Conservation (phyloP, 1,284 basidiomycete species). For the Moesziomyces aphidis region DNA sequence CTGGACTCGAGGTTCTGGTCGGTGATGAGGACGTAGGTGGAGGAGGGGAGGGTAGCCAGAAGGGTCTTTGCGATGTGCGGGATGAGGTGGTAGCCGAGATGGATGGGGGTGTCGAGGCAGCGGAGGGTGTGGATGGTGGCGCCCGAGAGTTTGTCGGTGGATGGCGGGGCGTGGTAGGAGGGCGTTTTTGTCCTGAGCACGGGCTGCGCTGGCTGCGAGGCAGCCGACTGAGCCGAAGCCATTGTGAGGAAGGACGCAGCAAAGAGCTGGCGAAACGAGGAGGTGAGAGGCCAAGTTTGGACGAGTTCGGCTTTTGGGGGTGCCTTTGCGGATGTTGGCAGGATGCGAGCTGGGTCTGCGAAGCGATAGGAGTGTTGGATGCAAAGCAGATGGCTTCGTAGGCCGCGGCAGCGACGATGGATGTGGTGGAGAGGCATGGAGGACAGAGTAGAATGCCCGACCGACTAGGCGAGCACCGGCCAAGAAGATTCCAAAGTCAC, state of each 20-base stretch:
- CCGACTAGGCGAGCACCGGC: too few species aligned
- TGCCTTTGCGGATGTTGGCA: too few species aligned
- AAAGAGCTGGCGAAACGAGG: too few species aligned
- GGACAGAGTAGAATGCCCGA: too few species aligned
- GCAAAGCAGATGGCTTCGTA: too few species aligned
- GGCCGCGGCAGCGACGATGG: too few species aligned
- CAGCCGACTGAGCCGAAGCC: conserved; percentile 18
- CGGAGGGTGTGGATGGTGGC: conserved; percentile 61
- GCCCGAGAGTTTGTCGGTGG: conserved; percentile 51
- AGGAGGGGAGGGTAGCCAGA: conserved; percentile 77
- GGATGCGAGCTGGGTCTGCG: too few species aligned
- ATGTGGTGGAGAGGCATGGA: too few species aligned
- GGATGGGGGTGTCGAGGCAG: conserved; percentile 62
- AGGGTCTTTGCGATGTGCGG: conserved; percentile 76
- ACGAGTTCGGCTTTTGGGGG: too few species aligned
- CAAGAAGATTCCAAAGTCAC: too few species aligned
- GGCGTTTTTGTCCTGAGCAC: conserved; percentile 60
- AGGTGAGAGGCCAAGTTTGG: too few species aligned
- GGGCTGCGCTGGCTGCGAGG: conserved; percentile 15
- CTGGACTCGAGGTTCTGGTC: conserved; percentile 81
- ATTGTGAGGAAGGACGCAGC: conserved; percentile 8
- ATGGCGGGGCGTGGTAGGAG: conserved; percentile 65
- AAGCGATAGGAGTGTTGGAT: too few species aligned
- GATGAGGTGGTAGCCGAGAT: conserved; percentile 66
- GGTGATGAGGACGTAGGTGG: conserved; percentile 91